phyloP scores from a whole-genome alignment of 2,329 filamentous ascomycete species.

The Elsinoe necatrix region DNA sequence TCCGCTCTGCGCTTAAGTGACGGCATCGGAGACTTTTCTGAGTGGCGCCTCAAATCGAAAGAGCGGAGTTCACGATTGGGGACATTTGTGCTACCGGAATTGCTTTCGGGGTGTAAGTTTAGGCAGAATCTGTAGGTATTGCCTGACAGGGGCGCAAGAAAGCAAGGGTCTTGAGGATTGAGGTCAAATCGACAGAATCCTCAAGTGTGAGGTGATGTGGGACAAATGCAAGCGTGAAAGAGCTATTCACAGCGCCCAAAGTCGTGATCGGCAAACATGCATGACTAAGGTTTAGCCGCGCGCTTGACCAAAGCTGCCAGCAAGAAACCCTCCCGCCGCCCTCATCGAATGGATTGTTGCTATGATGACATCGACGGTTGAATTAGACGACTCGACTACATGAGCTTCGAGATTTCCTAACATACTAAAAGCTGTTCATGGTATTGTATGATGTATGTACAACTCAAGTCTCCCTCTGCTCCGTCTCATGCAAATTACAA shows the following conservation, averaged over 20 bases:
- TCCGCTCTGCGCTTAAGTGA: conserved; percentile 14
- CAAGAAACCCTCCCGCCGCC: too few species aligned
- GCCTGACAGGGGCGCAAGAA: neutral
- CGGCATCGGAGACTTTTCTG: conserved; percentile 9
- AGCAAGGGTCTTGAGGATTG: neutral
- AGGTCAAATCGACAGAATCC: neutral
- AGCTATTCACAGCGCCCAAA: neutral
- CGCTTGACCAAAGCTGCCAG: neutral
- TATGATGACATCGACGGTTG: too few species aligned
- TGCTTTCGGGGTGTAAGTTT: neutral
- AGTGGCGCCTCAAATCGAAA: neutral
- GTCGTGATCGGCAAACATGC: neutral
- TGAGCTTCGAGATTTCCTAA: too few species aligned
- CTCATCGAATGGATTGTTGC: too few species aligned
- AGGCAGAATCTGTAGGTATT: neutral
- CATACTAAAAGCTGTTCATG: too few species aligned
- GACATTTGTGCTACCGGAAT: neutral
- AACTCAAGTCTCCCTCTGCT: too few species aligned
- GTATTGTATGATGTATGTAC: too few species aligned
- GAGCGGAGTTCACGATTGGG: neutral
- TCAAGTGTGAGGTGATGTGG: neutral
- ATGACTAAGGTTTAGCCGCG: conserved; percentile 7
- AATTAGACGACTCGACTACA: too few species aligned
- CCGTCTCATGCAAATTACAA: too few species aligned
- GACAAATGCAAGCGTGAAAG: neutral